These are phyloP conservation scores for Chytriomyces confervae DNA, from an alignment of 192 early-diverging fungal genomes.

Conservation along the genomic window DNA sequence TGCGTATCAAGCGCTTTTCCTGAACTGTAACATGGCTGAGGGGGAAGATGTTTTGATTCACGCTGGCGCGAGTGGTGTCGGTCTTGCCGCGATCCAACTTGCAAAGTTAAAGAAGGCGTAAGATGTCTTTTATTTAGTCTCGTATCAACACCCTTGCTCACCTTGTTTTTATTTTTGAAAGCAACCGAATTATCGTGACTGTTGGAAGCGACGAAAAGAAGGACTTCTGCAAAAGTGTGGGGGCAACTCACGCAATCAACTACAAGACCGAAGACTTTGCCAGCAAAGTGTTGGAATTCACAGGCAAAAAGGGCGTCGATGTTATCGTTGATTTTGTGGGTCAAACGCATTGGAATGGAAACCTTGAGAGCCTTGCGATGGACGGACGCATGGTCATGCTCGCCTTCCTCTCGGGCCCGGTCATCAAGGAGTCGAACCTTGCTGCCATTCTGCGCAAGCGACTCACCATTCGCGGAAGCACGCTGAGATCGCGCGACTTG, in stretches of 20 bases:
- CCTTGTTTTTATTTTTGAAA: slow-evolving; percentile 10
- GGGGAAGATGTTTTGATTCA: slow-evolving; percentile 86
- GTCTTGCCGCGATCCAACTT: slow-evolving; percentile 87
- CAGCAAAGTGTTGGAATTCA: slow-evolving; percentile 66
- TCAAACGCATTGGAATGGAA: slow-evolving; percentile 46
- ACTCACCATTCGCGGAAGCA: slow-evolving; percentile 70
- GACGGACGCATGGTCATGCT: slow-evolving; percentile 86
- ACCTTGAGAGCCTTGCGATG: slow-evolving; percentile 68
- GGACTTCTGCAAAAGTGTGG: slow-evolving; percentile 67
- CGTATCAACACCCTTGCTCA: neutral
- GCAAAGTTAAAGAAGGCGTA: slow-evolving; percentile 62
- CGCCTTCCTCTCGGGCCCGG: slow-evolving; percentile 73
- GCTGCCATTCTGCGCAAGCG: slow-evolving; percentile 66
- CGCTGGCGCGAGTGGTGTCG: slow-evolving; percentile 88
- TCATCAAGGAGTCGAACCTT: slow-evolving; percentile 54
- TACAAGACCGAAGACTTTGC: slow-evolving; percentile 79
- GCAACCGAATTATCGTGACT: slow-evolving; percentile 76
- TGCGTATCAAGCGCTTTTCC: slow-evolving; percentile 79
- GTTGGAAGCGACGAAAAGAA: slow-evolving; percentile 78
- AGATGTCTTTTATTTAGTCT: neutral
- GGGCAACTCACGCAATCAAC: slow-evolving; percentile 82
- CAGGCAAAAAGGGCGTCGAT: slow-evolving; percentile 75
- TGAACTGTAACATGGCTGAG: slow-evolving; percentile 75
- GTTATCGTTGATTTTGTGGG: slow-evolving; percentile 88
- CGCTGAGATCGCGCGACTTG: slow-evolving; percentile 67